Conservation (phyloP, 352 stramenopile species). For the Phytophthora fragariae region DNA sequence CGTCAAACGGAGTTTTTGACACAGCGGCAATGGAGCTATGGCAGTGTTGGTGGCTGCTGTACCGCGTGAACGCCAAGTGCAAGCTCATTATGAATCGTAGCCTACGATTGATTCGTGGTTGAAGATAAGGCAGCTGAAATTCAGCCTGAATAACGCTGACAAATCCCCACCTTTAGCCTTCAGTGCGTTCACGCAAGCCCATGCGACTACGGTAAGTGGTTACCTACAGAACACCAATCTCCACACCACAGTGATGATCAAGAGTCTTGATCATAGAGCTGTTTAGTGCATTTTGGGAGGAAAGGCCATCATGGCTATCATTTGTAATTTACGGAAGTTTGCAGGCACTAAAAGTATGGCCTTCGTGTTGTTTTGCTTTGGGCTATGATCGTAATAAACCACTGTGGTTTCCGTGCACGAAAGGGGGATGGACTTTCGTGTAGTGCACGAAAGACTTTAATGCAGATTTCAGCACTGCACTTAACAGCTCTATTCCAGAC, state of each 20-base stretch:
- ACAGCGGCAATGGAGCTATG: conserved; percentile 5
- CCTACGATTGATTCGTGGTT: conserved; percentile 14
- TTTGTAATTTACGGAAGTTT: too few species aligned
- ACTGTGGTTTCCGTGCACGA: too few species aligned
- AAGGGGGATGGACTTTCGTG: too few species aligned
- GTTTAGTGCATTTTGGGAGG: too few species aligned
- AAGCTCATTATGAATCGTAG: neutral
- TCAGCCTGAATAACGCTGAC: conserved; percentile 4
- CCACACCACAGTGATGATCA: neutral
- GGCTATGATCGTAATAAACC: too few species aligned
- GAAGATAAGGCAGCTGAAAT: conserved; percentile 6
- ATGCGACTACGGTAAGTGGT: neutral
- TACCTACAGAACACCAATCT: neutral
- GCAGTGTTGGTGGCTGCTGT: neutral
- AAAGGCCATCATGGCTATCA: too few species aligned
- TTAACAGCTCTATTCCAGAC: neutral
- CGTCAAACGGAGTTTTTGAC: neutral
- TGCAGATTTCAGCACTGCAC: too few species aligned
- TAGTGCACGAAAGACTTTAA: too few species aligned
- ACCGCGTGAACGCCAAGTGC: neutral
- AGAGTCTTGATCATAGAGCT: neutral
- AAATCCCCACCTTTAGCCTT: neutral
- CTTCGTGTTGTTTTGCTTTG: too few species aligned
- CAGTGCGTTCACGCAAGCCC: neutral
- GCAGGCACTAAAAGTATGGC: too few species aligned